Percentiles rank a stretch among this genome's conserved stretches.
Conservation (phyloP, 2,329 filamentous ascomycete species). For the Alternaria metachromatica region DNA sequence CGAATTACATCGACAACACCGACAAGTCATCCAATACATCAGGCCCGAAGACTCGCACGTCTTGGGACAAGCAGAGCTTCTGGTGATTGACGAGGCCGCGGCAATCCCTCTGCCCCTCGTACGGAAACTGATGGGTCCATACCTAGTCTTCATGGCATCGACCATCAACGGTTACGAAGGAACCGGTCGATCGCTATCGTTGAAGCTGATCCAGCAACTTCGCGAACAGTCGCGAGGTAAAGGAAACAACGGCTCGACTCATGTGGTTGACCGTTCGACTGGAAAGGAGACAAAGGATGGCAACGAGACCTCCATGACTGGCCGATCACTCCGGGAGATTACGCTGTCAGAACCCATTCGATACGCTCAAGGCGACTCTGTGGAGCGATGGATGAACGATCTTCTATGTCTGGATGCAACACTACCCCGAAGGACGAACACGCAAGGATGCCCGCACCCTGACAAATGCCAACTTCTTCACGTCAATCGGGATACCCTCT, state of each 20-base stretch:
- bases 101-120: conserved; percentile 94
- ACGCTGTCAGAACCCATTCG: conserved; percentile 92
- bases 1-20: conserved; percentile 91
- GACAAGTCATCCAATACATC: conserved; percentile 98
- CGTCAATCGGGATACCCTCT: conserved; percentile 95
- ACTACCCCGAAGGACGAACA: conserved; percentile 75
- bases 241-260: conserved; percentile 60
- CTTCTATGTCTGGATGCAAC: conserved; percentile 94
- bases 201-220: conserved; percentile 97
- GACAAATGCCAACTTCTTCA: conserved; percentile 89
- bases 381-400: conserved; percentile 96
- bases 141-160: conserved; percentile 98
- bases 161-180: conserved; percentile 99
- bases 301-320: conserved; percentile 52
- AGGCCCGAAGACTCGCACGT: conserved; percentile 95
- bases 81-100: conserved; percentile 97
- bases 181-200: conserved; percentile 88
- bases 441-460: conserved; percentile 85
- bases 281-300: conserved; percentile 65
- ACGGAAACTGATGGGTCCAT: conserved; percentile 92
- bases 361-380: conserved; percentile 87
- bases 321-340: conserved; percentile 86
- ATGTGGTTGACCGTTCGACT: conserved; percentile 79
- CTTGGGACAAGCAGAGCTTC: conserved; percentile 88
- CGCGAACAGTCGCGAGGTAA: conserved; percentile 85